Evolutionary conservation across 345 rosid species (phyloP).

Genomic region (Carallia pectinifolia): DNA sequence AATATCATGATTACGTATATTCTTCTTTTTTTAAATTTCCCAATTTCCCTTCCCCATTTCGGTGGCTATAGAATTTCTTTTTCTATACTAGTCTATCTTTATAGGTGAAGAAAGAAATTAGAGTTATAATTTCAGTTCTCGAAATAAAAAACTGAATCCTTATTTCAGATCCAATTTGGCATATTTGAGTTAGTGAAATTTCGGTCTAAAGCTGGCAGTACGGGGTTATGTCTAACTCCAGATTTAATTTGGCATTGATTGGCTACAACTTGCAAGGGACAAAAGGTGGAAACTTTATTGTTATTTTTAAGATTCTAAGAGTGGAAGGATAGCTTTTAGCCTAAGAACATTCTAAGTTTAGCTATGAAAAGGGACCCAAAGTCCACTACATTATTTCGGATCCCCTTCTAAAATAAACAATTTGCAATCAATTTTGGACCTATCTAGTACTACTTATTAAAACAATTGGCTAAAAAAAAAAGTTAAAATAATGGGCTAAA

Average conservation of each 20-base stretch:
- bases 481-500: no score
- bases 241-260: not conserved
- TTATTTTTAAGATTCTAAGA: not conserved
- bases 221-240: not conserved
- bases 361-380: not conserved
- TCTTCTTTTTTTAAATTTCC: not conserved
- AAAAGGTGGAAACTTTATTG: not conserved
- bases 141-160: no score
- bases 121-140: no score
- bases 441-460: no score
- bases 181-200: not conserved
- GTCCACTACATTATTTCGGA: no score
- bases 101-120: no score
- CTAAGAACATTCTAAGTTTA: not conserved
- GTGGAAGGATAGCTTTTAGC: not conserved
- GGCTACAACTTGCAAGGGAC: not conserved
- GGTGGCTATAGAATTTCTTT: not conserved
- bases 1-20: not conserved
- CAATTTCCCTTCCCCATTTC: not conserved
- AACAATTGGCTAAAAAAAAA: no score
- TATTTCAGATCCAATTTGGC: not conserved
- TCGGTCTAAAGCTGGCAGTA: not conserved
- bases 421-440: no score
- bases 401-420: no score
- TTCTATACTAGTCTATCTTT: no score